These are phyloP conservation scores for Physcomitrium patens DNA, from an alignment of 225 moss, liverwort and hornwort genomes.

Conservation along the genomic window DNA sequence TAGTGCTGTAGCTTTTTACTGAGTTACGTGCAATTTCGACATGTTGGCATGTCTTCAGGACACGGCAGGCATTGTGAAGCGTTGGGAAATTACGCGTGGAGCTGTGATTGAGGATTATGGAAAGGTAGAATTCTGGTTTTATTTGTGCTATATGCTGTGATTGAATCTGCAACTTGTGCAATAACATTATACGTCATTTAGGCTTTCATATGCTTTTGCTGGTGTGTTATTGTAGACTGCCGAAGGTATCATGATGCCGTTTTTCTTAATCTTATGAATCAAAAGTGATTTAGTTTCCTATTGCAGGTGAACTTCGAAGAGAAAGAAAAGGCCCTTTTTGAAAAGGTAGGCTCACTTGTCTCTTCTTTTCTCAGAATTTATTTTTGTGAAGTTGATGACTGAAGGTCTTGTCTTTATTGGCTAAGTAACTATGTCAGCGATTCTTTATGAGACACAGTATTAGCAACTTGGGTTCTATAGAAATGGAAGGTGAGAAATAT, in stretches of 20 bases:
- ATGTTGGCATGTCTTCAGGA: conserved; percentile 50
- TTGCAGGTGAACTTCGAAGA: conserved; percentile 80
- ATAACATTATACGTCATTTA: not conserved
- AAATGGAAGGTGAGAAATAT: too few relatives aligned
- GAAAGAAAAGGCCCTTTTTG: conserved; percentile 80
- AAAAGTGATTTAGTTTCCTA: not conserved
- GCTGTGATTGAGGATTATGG: conserved; percentile 78
- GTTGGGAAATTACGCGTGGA: conserved; percentile 86
- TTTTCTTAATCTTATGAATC: too few relatives aligned
- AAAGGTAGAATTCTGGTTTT: conserved; percentile 39
- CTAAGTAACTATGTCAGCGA: not conserved
- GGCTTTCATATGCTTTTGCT: too few relatives aligned
- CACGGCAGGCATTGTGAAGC: conserved; percentile 73
- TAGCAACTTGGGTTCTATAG: too few relatives aligned
- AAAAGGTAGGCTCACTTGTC: conserved; percentile 51
- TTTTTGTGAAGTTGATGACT: not conserved
- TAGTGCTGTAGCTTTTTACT: not conserved
- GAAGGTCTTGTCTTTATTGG: not conserved
- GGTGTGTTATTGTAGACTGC: conserved; percentile 8
- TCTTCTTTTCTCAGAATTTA: not conserved
- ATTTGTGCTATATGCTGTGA: not conserved
- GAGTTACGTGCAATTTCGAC: conserved; percentile 6
- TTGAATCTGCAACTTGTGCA: conserved; percentile 3
- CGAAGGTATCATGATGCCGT: not conserved
- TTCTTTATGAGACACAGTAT: too few relatives aligned